These are phyloP conservation scores for Atkinsonella hypoxylon DNA, from an alignment of 2,329 filamentous ascomycete genomes.

Conservation along the genomic window DNA sequence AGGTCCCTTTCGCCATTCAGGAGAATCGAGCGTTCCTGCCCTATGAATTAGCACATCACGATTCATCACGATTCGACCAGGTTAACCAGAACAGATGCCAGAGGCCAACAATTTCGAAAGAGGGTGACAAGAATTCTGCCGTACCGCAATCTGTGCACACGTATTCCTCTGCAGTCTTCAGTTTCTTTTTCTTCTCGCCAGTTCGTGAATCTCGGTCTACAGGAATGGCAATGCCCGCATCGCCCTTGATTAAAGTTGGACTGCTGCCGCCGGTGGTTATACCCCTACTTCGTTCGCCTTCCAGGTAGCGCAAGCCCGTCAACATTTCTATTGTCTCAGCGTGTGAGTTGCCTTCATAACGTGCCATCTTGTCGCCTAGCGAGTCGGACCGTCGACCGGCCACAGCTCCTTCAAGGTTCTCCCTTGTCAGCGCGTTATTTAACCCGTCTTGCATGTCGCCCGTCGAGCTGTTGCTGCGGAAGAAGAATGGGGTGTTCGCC, in stretches of 20 bases:
- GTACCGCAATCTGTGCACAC: conserved; percentile 86
- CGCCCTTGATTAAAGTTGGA: conserved; percentile 70
- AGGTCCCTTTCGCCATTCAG: conserved; percentile 92
- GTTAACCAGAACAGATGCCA: neutral
- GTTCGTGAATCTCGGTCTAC: conserved; percentile 62
- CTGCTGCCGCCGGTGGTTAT: conserved; percentile 79
- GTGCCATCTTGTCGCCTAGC: conserved; percentile 73
- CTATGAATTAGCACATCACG: conserved; percentile 1
- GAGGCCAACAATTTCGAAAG: neutral
- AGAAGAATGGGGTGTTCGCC: conserved; percentile 17
- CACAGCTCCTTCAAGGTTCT: conserved; percentile 65
- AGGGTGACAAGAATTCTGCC: conserved; percentile 14
- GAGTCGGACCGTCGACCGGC: conserved; percentile 59
- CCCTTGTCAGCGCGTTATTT: conserved; percentile 61
- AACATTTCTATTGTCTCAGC: conserved; percentile 87
- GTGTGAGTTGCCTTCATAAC: conserved; percentile 64
- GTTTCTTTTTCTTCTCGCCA: conserved; percentile 76
- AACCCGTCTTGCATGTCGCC: conserved; percentile 41
- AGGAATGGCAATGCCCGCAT: conserved; percentile 76
- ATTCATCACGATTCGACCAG: neutral
- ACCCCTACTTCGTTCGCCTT: conserved; percentile 78
- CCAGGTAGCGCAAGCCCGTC: conserved; percentile 75
- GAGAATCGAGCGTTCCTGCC: conserved; percentile 70
- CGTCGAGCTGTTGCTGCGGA: conserved; percentile 16
- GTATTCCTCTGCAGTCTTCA: conserved; percentile 77